These are phyloP conservation scores for Spiraea crenata DNA, from an alignment of 331 rosid species.

Conservation along the genomic window DNA sequence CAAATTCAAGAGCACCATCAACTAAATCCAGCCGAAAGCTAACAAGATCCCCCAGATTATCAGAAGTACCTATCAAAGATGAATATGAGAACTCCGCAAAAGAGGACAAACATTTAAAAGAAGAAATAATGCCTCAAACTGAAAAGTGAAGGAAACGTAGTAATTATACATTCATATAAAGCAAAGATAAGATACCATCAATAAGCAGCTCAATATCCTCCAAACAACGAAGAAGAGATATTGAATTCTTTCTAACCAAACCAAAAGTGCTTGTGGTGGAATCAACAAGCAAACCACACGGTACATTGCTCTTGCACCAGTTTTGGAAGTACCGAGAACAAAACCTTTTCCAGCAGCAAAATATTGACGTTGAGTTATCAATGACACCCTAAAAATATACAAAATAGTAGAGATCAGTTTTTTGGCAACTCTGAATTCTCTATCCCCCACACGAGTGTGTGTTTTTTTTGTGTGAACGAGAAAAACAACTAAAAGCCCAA, in stretches of 20 bases:
- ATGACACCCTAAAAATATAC: conserved; percentile 54
- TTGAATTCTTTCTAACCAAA: conserved; percentile 69
- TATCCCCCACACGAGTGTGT: not conserved
- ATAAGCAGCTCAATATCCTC: conserved; percentile 81
- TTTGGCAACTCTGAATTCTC: not conserved
- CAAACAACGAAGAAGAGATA: conserved; percentile 71
- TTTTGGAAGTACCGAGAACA: conserved; percentile 64
- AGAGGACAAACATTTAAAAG: not conserved
- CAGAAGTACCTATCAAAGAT: conserved; percentile 56
- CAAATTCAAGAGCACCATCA: conserved; percentile 51
- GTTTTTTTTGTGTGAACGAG: not conserved
- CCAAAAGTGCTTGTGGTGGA: conserved; percentile 57
- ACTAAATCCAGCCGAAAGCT: conserved; percentile 42
- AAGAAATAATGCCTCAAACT: conserved; percentile 12
- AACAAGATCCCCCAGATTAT: conserved; percentile 53
- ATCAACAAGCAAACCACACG: conserved; percentile 69
- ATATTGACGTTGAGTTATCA: conserved; percentile 48
- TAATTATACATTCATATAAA: not conserved
- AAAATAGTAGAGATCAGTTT: conserved; percentile 19
- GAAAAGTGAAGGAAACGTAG: not conserved
- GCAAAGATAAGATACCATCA: conserved; percentile 49
- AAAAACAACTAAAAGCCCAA: conserved; percentile 8
- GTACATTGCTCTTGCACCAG: conserved; percentile 85
- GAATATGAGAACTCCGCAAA: conserved; percentile 12
- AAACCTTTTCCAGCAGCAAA: conserved; percentile 75